These are phyloP conservation scores for Cylindrodendrum hubeiense DNA, from an alignment of 2,329 filamentous ascomycete species.

Conservation along the genomic window DNA sequence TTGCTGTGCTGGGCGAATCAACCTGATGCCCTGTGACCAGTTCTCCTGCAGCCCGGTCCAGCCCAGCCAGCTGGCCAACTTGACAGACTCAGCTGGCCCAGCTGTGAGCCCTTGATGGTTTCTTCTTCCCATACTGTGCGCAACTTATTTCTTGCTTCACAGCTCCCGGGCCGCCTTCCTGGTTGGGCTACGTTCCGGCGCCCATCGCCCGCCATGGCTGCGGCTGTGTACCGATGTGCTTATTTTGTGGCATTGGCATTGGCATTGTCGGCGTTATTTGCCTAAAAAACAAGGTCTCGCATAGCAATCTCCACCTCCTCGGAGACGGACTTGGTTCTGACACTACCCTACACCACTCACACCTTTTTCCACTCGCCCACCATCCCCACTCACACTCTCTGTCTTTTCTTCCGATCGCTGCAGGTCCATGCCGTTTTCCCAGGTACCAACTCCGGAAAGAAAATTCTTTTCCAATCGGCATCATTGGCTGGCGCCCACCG, in stretches of 20 bases:
- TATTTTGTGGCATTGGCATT: not conserved
- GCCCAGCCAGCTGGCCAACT: conserved; percentile 8
- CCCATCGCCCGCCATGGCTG: conserved; percentile 11
- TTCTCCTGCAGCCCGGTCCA: conserved; percentile 9
- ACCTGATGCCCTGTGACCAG: conserved; percentile 3
- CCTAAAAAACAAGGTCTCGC: conserved; percentile 28
- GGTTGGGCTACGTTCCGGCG: not conserved
- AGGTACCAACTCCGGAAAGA: conserved; percentile 20
- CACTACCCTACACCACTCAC: not conserved
- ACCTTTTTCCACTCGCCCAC: not conserved
- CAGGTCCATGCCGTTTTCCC: not conserved
- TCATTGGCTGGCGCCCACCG: conserved; percentile 25
- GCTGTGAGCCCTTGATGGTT: not conserved
- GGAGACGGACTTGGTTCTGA: conserved; percentile 25
- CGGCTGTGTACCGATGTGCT: conserved; percentile 16
- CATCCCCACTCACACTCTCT: conserved; percentile 35
- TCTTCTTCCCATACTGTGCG: conserved; percentile 34
- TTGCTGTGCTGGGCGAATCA: conserved; percentile 23
- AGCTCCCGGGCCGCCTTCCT: not conserved
- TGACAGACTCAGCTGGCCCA: not conserved
- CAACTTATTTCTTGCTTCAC: conserved; percentile 15
- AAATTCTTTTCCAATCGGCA: conserved; percentile 19
- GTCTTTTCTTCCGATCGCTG: conserved; percentile 4
- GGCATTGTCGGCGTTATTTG: not conserved
- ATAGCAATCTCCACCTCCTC: not conserved